Evolutionary conservation across 1,284 basidiomycete species (phyloP).

Genomic region (Fistulinella cinereoalba): DNA sequence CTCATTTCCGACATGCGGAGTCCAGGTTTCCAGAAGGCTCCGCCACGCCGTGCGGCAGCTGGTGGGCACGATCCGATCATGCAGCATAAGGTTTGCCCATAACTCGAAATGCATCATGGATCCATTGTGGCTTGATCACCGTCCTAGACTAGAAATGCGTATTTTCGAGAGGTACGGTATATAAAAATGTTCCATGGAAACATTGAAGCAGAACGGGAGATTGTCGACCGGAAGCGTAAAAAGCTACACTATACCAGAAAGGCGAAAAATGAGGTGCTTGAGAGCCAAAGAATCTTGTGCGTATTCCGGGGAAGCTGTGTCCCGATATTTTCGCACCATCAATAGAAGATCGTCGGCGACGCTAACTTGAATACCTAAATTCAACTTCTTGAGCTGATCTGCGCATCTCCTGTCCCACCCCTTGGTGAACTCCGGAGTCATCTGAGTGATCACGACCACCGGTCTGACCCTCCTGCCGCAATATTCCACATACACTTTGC

Average conservation of each 20-base stretch:
- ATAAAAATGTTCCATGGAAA: too few species aligned
- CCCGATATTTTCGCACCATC: constrained; percentile 14
- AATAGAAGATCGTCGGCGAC: constrained; percentile 6
- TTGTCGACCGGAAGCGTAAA: too few species aligned
- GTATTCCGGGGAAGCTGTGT: constrained; percentile 19
- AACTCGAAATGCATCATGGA: too few species aligned
- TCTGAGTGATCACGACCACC: constrained; percentile 28
- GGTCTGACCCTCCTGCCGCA: constrained; percentile 24
- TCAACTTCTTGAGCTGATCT: constrained; percentile 12
- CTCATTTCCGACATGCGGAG: constrained; percentile 4
- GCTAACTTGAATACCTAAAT: not conserved
- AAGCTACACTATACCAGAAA: too few species aligned
- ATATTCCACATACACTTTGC: constrained; percentile 26
- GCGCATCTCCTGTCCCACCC: constrained; percentile 23
- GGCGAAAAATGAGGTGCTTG: constrained; percentile 12
- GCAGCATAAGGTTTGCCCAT: too few species aligned
- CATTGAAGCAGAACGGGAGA: too few species aligned
- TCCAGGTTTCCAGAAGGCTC: constrained; percentile 20
- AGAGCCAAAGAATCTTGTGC: constrained; percentile 20
- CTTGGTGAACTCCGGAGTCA: constrained; percentile 17
- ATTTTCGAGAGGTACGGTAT: too few species aligned
- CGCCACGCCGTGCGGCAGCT: constrained; percentile 1
- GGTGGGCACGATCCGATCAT: not conserved
- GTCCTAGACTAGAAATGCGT: too few species aligned
- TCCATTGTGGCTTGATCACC: too few species aligned